Evolutionary conservation across 139 green algal genomes (phyloP).

Genomic region (Coelastrella sp.): DNA sequence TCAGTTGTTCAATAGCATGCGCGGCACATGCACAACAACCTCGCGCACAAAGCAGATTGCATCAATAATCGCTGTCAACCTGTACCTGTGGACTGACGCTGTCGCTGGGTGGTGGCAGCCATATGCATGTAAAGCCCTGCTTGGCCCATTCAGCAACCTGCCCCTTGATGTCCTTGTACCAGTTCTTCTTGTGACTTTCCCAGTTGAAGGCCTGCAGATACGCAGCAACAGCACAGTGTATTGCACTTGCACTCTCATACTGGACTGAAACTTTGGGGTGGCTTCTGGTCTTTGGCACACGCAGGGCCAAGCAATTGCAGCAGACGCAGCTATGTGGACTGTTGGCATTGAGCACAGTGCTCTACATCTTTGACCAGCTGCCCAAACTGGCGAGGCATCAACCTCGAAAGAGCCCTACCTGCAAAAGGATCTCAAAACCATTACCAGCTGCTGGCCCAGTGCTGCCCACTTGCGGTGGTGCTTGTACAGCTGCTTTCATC

Average conservation of each 20-base stretch:
- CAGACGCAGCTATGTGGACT: too few species aligned
- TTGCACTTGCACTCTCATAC: neutral
- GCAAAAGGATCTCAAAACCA: conserved; percentile 95
- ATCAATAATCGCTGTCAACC: neutral
- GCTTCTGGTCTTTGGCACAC: too few species aligned
- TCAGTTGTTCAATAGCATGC: neutral
- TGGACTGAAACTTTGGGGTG: too few species aligned
- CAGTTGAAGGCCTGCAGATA: conserved; percentile 93
- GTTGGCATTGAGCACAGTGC: too few species aligned
- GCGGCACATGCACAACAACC: neutral
- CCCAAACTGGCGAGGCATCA: too few species aligned
- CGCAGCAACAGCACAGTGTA: neutral
- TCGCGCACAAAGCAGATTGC: too few species aligned
- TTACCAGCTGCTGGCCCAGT: conserved; percentile 81
- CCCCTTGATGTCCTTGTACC: conserved; percentile 64
- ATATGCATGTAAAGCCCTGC: conserved; percentile 93
- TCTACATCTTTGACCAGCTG: too few species aligned
- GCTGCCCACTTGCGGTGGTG: conserved; percentile 51
- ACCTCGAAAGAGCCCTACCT: conserved; percentile 55
- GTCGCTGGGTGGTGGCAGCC: conserved; percentile 95
- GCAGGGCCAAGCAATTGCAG: too few species aligned
- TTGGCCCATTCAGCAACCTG: conserved; percentile 64
- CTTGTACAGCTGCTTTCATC: conserved; percentile 58
- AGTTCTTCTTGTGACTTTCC: conserved; percentile 85
- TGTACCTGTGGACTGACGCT: conserved; percentile 84